These are phyloP conservation scores for Tieghemostelium lacteum DNA, from an alignment of 78 protist genomes.

Conservation along the genomic window DNA sequence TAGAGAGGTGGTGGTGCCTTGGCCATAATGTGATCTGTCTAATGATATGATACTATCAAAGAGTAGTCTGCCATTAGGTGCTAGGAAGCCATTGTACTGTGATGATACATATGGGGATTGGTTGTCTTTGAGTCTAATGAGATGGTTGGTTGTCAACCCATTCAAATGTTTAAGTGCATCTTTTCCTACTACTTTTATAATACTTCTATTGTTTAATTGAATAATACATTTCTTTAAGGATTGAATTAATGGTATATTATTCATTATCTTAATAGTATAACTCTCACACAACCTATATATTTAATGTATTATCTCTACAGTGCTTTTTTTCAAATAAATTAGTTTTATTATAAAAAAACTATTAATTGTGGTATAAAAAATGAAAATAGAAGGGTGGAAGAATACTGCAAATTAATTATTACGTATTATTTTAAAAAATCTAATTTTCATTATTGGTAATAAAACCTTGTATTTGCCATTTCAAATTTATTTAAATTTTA, in stretches of 20 bases:
- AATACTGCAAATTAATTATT: no score
- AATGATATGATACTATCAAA: slow-evolving; percentile 65
- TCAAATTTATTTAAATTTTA: no score
- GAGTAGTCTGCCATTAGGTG: slow-evolving; percentile 45
- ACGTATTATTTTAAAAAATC: no score
- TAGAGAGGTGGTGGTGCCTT: background rate
- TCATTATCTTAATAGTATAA: background rate
- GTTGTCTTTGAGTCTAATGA: slow-evolving; percentile 34
- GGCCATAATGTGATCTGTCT: background rate
- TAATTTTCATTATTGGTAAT: no score
- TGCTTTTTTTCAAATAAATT: no score
- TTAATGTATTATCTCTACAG: no score
- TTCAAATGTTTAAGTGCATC: slow-evolving; percentile 51
- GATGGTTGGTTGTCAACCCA: slow-evolving; percentile 71
- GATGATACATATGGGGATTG: slow-evolving; percentile 26
- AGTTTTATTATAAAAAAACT: no score
- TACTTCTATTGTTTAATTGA: slow-evolving; percentile 39
- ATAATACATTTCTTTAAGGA: slow-evolving; percentile 58
- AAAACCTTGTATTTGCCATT: no score
- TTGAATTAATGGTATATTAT: slow-evolving; percentile 27
- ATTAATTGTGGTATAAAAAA: no score
- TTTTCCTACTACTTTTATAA: slow-evolving; percentile 25
- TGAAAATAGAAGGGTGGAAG: no score
- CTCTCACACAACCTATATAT: no score
- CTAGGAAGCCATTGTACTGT: slow-evolving; percentile 50